Evolutionary conservation across 2,329 filamentous ascomycete species (phyloP), one percentile per base, ranked within the genome.

Genomic region (Venturia carpophila): DNA sequence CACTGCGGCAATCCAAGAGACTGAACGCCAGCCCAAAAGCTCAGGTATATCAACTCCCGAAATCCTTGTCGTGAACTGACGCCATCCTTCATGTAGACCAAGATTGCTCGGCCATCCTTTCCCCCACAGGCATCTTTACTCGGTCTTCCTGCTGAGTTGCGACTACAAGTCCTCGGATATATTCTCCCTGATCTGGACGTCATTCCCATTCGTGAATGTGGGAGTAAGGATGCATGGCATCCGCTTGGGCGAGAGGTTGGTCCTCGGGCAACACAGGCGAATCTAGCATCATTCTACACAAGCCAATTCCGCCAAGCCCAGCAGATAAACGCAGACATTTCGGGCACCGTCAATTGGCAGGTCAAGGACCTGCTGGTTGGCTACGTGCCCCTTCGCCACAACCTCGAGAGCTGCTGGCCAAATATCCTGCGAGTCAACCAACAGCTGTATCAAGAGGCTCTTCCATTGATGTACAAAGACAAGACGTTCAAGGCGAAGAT

Each of bases 81-180:
- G n/a, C 49, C 17, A 10, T 2, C 27, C 11, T 34, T 11, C 7
- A 47, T 11, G 39, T 41, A 49, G 45, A 21, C 45, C 45, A 21
- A 49, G 45, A n/a, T 6, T 34, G 24, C 49, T 10, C 49, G 30
- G 34, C 5, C 49, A 13, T 34, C 49, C 3, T 34, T 56, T 5
- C 49, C 49, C 5, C 15, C 58, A n/a, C 39, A 27, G 11, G 43
- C 62, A 21, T 64, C 62, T 1, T 19, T 64, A 27, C 62, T 64
- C 19, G 62, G 62, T 10, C 30, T 64, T 17, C 62, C 62, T 30
- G 34, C 17, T 39, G 62, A 64, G 47, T 24, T 64, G 11, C 43
- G 62, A 30, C 62, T 64, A 42, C 62, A 58, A 58, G 58, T 64
- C 37, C 62, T 64, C 19, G 41, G 21, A 19, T 56, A 64, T 27